Evolutionary conservation across 1,284 basidiomycete species (phyloP).

Genomic region (Termitomyces sp.): DNA sequence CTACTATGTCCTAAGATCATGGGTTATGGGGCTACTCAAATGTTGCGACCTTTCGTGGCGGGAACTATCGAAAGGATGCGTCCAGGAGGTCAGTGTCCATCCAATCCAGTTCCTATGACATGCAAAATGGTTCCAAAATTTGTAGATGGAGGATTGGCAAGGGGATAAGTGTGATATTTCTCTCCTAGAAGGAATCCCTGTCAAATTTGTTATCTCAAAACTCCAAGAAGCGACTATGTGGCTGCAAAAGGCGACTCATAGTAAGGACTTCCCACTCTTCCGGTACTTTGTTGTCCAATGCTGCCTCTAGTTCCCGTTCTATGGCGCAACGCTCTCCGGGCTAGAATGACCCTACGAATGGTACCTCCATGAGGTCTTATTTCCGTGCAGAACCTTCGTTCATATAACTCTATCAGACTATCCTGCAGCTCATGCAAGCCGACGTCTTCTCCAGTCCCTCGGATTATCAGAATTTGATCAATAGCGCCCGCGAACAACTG

Average conservation of each 20-base stretch:
- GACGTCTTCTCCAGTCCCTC: conserved; percentile 31
- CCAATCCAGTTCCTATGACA: background rate
- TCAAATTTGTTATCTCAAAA: conserved; percentile 49
- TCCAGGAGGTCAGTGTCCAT: conserved; percentile 65
- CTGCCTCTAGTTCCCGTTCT: conserved; percentile 30
- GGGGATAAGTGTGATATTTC: conserved; percentile 82
- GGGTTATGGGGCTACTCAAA: conserved; percentile 73
- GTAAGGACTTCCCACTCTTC: conserved; percentile 22
- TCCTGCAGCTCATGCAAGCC: conserved; percentile 48
- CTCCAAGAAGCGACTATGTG: conserved; percentile 59
- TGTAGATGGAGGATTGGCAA: conserved; percentile 84
- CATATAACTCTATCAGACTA: conserved; percentile 26
- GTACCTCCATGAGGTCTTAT: conserved; percentile 27
- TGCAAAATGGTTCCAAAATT: background rate
- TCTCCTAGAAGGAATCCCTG: conserved; percentile 66
- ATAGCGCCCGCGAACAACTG: conserved; percentile 38
- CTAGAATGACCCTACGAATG: conserved; percentile 55
- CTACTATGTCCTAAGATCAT: conserved; percentile 67
- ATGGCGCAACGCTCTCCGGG: conserved; percentile 46
- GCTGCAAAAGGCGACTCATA: conserved; percentile 39
- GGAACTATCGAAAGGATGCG: conserved; percentile 67
- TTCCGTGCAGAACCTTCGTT: background rate
- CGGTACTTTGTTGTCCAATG: background rate
- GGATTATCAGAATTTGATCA: conserved; percentile 34
- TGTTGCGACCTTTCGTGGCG: conserved; percentile 80